phyloP scores from a whole-genome alignment of 768 basidiomycete genomes.

The Lanmaoa rubissima region DNA sequence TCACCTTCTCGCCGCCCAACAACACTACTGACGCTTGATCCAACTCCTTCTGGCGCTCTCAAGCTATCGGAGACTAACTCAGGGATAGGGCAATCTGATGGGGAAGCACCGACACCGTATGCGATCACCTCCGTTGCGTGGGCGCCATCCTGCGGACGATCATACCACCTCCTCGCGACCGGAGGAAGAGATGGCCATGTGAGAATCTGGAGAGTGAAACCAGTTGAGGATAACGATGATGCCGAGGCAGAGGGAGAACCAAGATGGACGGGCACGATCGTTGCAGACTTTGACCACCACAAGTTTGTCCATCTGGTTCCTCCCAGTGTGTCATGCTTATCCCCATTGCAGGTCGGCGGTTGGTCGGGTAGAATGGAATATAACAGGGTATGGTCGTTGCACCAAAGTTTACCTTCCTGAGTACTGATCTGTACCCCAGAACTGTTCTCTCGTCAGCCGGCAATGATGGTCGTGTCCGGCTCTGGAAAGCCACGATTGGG shows the following conservation, averaged over 20 bases:
- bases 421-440: conserved; percentile 36
- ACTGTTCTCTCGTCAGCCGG: conserved; percentile 83
- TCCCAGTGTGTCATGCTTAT: conserved; percentile 3
- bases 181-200: conserved; percentile 87
- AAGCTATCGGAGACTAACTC: conserved; percentile 22
- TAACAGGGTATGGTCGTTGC: conserved; percentile 59
- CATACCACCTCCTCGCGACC: conserved; percentile 92
- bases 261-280: conserved; percentile 71
- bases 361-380: conserved; percentile 92
- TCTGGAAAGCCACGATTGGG: conserved; percentile 84
- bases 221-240: conserved; percentile 45
- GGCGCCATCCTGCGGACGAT: conserved; percentile 92
- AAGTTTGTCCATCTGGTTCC: conserved; percentile 42
- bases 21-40: conserved; percentile 55
- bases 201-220: conserved; percentile 83
- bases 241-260: conserved; percentile 42
- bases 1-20: conserved; percentile 65
- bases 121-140: conserved; percentile 85
- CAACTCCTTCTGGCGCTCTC: conserved; percentile 34
- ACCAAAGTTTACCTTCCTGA: neutral
- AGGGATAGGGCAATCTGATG: conserved; percentile 26
- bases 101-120: conserved; percentile 43
- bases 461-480: conserved; percentile 75
- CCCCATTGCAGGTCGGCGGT: conserved; percentile 56
- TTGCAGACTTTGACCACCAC: conserved; percentile 88